Conservation (phyloP, 2,329 filamentous ascomycete species). For the Tolypocladium ovalisporum region DNA sequence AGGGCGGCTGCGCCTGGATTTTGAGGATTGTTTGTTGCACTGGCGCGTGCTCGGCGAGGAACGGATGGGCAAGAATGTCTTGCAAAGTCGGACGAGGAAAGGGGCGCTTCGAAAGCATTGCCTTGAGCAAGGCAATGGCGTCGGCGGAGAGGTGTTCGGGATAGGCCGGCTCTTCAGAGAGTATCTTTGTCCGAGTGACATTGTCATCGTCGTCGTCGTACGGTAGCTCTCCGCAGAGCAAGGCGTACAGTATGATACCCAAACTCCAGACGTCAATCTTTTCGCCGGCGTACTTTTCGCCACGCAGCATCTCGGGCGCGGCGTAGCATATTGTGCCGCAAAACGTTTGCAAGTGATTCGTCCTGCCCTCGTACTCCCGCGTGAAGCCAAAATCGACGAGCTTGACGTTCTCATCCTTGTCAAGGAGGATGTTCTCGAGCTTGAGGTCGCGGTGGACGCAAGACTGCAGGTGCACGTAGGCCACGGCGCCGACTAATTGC, state of each 20-base stretch:
- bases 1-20: constrained; percentile 67
- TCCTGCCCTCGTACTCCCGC: constrained; percentile 88
- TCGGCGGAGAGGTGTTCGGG: constrained; percentile 70
- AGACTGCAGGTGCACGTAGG: constrained; percentile 87
- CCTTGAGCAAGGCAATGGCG: constrained; percentile 64
- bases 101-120: constrained; percentile 82
- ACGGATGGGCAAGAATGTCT: constrained; percentile 80
- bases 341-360: constrained; percentile 92
- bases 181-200: constrained; percentile 72
- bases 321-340: constrained; percentile 97
- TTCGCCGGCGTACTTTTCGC: constrained; percentile 94
- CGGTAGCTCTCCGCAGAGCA: constrained; percentile 76
- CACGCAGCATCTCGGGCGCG: constrained; percentile 95
- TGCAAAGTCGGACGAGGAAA: constrained; percentile 69
- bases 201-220: constrained; percentile 95
- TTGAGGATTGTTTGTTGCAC: constrained; percentile 85
- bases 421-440: constrained; percentile 79
- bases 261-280: constrained; percentile 97
- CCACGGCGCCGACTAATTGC: constrained; percentile 87
- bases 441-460: constrained; percentile 97
- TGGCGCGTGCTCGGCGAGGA: constrained; percentile 76
- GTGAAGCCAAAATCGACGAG: constrained; percentile 97
- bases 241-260: constrained; percentile 73
- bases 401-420: constrained; percentile 96
- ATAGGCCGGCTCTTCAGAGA: constrained; percentile 76